phyloP scores from a whole-genome alignment of 306 rosid genomes.

The Aeschynomene evenia region DNA sequence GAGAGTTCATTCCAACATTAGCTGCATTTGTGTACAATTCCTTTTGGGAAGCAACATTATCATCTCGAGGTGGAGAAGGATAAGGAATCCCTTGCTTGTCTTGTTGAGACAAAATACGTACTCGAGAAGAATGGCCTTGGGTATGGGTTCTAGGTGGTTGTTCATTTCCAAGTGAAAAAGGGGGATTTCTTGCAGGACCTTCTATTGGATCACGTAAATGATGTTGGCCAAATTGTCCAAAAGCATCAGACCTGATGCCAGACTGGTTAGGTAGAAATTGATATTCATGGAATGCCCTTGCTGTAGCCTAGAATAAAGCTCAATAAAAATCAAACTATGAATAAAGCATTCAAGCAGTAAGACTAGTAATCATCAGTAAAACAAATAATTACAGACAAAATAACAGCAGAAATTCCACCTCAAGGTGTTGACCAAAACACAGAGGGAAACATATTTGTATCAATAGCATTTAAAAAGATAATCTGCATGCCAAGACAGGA shows the following conservation, averaged over 20 bases:
- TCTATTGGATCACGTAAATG: conserved; percentile 65
- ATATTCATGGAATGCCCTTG: conserved; percentile 65
- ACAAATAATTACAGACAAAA: conserved; percentile 1
- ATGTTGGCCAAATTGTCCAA: conserved; percentile 61
- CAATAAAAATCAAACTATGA: conserved; percentile 38
- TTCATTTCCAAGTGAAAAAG: conserved; percentile 57
- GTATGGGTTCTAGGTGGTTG: conserved; percentile 56
- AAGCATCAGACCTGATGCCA: conserved; percentile 53
- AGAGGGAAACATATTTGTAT: conserved; percentile 3
- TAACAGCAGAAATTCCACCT: conserved; percentile 24
- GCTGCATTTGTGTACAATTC: conserved; percentile 45
- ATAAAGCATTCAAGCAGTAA: conserved; percentile 13
- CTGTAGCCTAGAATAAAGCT: conserved; percentile 57
- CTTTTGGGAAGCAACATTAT: conserved; percentile 43
- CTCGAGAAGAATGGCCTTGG: conserved; percentile 64
- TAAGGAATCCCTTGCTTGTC: conserved; percentile 59
- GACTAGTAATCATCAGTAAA: not conserved
- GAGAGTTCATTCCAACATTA: conserved; percentile 48
- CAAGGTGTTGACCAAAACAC: not conserved
- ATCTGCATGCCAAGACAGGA: not conserved
- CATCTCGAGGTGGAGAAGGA: conserved; percentile 56
- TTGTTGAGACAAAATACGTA: conserved; percentile 57
- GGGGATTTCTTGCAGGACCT: conserved; percentile 60
- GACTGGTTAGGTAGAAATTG: conserved; percentile 62
- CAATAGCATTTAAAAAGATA: conserved; percentile 20